Percentiles rank a stretch among this genome's conserved stretches.
Conservation (phyloP, 345 rosid genomes). For the Citrus inodora region DNA sequence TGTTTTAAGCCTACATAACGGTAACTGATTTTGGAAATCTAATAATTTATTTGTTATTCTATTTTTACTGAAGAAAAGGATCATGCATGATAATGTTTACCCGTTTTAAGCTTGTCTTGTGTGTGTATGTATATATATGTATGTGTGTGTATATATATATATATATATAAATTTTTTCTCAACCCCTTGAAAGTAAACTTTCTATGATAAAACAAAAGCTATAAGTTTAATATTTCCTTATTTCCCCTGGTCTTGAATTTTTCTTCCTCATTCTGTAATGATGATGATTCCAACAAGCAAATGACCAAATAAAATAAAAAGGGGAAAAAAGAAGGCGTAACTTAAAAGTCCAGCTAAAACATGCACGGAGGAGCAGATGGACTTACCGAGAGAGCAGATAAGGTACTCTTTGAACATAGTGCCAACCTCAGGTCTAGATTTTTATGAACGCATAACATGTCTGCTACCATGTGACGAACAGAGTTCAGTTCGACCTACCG, state of each 20-base stretch:
- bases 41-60: too few relatives aligned
- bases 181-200: too few relatives aligned
- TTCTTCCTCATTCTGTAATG: background rate
- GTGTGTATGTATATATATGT: too few relatives aligned
- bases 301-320: background rate
- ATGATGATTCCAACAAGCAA: too few relatives aligned
- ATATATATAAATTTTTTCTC: background rate
- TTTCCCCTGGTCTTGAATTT: background rate
- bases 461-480: slow-evolving; percentile 32
- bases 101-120: background rate
- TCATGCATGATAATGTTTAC: background rate
- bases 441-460: slow-evolving; percentile 35
- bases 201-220: background rate
- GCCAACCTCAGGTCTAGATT: slow-evolving; percentile 42
- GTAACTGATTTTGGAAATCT: too few relatives aligned
- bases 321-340: background rate
- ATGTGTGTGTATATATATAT: too few relatives aligned
- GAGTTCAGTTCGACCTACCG: slow-evolving; percentile 31
- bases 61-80: background rate
- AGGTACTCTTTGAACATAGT: slow-evolving; percentile 31
- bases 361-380: background rate
- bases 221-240: background rate
- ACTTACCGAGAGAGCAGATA: slow-evolving; percentile 27
- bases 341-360: background rate
- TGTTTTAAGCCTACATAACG: too few relatives aligned